Evolutionary conservation across 805 yeast genomes (phyloP).

Genomic region (Trichomonascus vanleenenianus): DNA sequence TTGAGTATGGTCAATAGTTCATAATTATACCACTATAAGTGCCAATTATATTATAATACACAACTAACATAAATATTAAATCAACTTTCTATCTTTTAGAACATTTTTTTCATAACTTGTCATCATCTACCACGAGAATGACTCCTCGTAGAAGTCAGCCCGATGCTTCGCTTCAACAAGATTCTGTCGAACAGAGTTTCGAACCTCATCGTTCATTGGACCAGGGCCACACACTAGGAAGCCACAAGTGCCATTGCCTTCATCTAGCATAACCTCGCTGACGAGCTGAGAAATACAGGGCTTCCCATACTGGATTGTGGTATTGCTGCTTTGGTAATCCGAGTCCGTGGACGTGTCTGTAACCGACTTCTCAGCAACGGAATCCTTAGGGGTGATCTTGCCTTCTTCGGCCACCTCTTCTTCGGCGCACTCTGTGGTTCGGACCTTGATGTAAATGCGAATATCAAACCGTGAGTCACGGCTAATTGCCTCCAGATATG

Average conservation of each 20-base stretch:
- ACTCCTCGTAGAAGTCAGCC: constrained; percentile 64
- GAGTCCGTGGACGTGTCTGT: background rate
- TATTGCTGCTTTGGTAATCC: background rate
- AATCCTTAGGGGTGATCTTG: background rate
- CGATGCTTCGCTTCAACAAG: constrained; percentile 37
- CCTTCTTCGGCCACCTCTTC: background rate
- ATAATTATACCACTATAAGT: no score
- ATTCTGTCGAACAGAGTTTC: constrained; percentile 39
- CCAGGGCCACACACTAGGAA: constrained; percentile 61
- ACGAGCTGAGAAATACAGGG: background rate
- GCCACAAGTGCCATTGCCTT: constrained; percentile 35
- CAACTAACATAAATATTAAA: no score
- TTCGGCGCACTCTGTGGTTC: background rate
- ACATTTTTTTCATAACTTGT: no score
- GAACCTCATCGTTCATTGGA: constrained; percentile 46
- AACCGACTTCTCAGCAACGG: background rate
- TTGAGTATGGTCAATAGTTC: no score
- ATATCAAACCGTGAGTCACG: constrained; percentile 22
- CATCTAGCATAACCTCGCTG: background rate
- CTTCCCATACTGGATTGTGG: no score
- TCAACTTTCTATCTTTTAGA: no score
- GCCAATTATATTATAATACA: no score
- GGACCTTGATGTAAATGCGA: constrained; percentile 28
- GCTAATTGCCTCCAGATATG: constrained; percentile 21
- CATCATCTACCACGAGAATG: constrained; percentile 61